A percentile compares a stretch with the other conserved stretches of the same genome.
Conservation (phyloP, 2,329 filamentous ascomycete species). For the Thelonectria olida region DNA sequence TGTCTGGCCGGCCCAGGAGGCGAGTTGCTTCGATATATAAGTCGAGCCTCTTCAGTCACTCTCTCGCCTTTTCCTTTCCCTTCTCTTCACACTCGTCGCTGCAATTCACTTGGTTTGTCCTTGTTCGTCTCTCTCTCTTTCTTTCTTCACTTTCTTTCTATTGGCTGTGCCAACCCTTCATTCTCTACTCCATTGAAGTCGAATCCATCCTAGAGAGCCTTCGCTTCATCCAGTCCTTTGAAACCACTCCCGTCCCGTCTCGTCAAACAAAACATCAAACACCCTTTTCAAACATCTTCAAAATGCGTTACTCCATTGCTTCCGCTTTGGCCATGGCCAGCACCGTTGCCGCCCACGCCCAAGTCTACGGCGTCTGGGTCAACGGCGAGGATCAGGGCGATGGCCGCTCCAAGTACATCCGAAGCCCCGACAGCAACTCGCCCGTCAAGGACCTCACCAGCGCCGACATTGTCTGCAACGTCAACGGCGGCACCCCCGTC, state of each 20-base stretch:
- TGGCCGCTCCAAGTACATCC: conserved; percentile 53
- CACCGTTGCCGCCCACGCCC: conserved; percentile 55
- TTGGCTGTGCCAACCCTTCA: conserved; percentile 43
- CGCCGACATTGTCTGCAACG: conserved; percentile 55
- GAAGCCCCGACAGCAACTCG: conserved; percentile 54
- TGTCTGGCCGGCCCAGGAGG: neutral
- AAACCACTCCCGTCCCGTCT: neutral
- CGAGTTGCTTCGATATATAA: conserved; percentile 33
- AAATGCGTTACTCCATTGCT: conserved; percentile 48
- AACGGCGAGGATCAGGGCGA: conserved; percentile 56
- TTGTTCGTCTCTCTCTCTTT: conserved; percentile 29
- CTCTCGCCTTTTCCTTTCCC: conserved; percentile 3
- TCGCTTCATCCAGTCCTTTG: conserved; percentile 39
- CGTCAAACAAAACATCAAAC: conserved; percentile 28
- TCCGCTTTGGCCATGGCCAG: conserved; percentile 49
- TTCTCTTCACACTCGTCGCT: conserved; percentile 36
- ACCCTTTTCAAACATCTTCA: no score
- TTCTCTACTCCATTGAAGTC: conserved; percentile 36
- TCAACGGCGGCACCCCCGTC: conserved; percentile 49
- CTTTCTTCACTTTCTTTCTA: conserved; percentile 39
- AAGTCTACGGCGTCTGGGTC: conserved; percentile 57
- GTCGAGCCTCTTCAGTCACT: conserved; percentile 11
- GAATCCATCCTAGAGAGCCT: conserved; percentile 24
- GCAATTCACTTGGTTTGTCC: conserved; percentile 26
- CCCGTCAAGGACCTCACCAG: conserved; percentile 55